These are phyloP conservation scores for Penicillium odoratum DNA, from an alignment of 495 filamentous ascomycete genomes.

Conservation along the genomic window DNA sequence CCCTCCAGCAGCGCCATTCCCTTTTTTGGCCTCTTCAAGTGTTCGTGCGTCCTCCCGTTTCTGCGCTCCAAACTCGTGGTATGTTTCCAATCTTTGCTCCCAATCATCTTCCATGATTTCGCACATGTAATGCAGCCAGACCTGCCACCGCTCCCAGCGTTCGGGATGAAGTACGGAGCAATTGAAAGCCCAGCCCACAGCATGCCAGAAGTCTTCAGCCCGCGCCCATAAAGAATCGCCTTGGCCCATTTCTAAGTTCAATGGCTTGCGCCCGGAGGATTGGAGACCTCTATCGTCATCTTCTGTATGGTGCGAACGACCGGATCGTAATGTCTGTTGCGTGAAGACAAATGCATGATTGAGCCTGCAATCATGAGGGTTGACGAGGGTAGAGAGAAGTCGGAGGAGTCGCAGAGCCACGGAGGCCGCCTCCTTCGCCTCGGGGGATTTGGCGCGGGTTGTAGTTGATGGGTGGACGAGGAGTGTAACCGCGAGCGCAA, in stretches of 20 bases:
- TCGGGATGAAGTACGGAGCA: slow-evolving; percentile 71
- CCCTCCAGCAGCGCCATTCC: slow-evolving; percentile 4
- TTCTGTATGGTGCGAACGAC: slow-evolving; percentile 28
- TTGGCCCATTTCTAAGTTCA: slow-evolving; percentile 56
- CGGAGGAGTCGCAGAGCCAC: slow-evolving; percentile 59
- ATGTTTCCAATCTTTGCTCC: slow-evolving; percentile 48
- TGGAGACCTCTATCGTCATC: slow-evolving; percentile 12
- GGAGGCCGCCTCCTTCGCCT: slow-evolving; percentile 53
- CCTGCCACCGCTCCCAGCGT: slow-evolving; percentile 80
- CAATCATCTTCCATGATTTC: slow-evolving; percentile 77
- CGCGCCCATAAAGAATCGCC: slow-evolving; percentile 68
- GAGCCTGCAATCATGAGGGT: slow-evolving; percentile 50
- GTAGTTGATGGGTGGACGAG: slow-evolving; percentile 72
- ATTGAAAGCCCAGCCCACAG: slow-evolving; percentile 91
- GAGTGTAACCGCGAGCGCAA: slow-evolving; percentile 67
- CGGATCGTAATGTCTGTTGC: slow-evolving; percentile 37
- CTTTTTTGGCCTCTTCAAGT: slow-evolving; percentile 9
- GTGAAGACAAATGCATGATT: slow-evolving; percentile 55
- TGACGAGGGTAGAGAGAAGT: slow-evolving; percentile 51
- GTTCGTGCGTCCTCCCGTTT: slow-evolving; percentile 13
- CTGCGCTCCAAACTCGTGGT: slow-evolving; percentile 13
- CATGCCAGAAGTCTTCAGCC: slow-evolving; percentile 84
- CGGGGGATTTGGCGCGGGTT: slow-evolving; percentile 53
- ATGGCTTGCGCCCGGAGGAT: slow-evolving; percentile 41
- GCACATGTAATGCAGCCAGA: slow-evolving; percentile 80